Conservation (phyloP, 2,329 filamentous ascomycete species). For the Aureobasidium sp. region DNA sequence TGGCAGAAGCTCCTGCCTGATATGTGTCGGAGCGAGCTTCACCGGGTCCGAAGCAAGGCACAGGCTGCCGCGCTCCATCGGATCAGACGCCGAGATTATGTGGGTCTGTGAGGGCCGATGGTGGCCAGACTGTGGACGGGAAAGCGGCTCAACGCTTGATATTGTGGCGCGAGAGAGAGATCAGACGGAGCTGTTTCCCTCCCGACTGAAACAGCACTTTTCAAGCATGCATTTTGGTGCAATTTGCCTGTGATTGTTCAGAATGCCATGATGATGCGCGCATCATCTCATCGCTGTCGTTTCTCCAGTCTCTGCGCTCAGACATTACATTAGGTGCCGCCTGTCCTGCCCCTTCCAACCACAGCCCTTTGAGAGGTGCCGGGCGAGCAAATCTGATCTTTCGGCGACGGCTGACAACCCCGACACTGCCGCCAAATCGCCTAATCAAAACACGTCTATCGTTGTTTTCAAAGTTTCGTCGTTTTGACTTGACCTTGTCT, state of each 20-base stretch:
- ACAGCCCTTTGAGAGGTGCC: not conserved
- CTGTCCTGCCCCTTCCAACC: not conserved
- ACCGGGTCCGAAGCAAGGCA: not conserved
- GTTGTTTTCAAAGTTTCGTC: not conserved
- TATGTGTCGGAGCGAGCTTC: not conserved
- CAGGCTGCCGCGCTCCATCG: not conserved
- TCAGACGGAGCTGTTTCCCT: not conserved
- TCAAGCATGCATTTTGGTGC: not conserved
- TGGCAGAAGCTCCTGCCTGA: not conserved
- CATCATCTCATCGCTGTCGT: not conserved
- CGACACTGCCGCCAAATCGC: not conserved
- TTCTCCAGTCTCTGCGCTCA: not conserved
- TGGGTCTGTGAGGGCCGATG: not conserved
- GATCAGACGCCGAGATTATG: not conserved
- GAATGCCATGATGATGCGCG: slow-evolving; percentile 1
- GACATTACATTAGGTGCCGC: not conserved
- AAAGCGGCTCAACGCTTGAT: slow-evolving; percentile 7
- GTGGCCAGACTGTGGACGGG: not conserved
- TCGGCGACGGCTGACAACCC: not conserved
- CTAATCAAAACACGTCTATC: not conserved
- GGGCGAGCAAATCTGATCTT: not conserved
- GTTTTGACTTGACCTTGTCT: not conserved
- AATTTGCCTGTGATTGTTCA: not conserved
- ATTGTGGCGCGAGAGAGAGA: not conserved
- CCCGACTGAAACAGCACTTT: not conserved